Evolutionary conservation across 495 filamentous ascomycete species (phyloP), one percentile per base, ranked within the genome.

Genomic region (Penicillium roqueforti): DNA sequence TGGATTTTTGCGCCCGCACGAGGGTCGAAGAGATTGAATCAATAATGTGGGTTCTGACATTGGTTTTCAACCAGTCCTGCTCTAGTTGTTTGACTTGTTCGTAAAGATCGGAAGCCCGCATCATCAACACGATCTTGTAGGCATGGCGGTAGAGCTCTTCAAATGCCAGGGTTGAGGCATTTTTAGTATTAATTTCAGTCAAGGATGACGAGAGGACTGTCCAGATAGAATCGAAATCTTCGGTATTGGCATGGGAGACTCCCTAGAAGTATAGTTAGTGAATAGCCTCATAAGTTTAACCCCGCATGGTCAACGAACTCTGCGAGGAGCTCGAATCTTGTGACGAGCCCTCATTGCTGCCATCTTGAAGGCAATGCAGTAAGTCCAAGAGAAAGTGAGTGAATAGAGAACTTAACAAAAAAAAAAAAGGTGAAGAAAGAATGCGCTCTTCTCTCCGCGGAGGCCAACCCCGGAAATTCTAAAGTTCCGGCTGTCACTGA

Each of bases 131-230:
- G n/a, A 97, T 87, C 68, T 89, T 88, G 69, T 99, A 99, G n/a
- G 89, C 89, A 44, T 88, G 89, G 34, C 95, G 89, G 71, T 99
- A 99, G 0, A 97, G 82, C 54, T 92, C 86, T 71, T 99, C 95
- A 72, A 96, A 99, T 1, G 92, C 96, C 3, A 99, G 80, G 3
- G 78, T 70, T 10, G 91, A 95, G 49, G 90, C 91, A 68, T 97
- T 92, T 67, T 95, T 92, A 16, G 81, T 89, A 69, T 97, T 90
- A 36, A 99, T 97, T 62, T 95, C 87, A 47, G 68, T 76, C 22
- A 97, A 77, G 8, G 93, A 89, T 4, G 82, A 76, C 1, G 82
- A 76, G 2, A 99, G 79, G 10, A 82, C 78, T 0, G 74, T 72
- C 95, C 95, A 99, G 47, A 84, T 86, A 0, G 76, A 74, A n/a